phyloP scores from a whole-genome alignment of 108 stramenopile genomes.

The Cyclotella atomus region DNA sequence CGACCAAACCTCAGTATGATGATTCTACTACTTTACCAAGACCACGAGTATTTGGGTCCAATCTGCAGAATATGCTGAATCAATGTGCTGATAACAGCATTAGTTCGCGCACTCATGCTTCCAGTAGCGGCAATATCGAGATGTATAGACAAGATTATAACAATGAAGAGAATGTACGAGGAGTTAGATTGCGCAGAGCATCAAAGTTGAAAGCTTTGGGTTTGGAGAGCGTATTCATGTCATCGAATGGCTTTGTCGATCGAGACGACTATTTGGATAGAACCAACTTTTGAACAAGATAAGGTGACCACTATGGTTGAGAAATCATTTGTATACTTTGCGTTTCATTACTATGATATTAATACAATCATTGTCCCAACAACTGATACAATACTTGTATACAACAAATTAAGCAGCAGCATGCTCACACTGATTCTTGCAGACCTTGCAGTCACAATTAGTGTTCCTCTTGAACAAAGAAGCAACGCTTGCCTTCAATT shows the following conservation, averaged over 20 bases:
- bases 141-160: no score
- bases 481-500: conserved; percentile 33
- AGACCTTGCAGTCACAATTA: conserved; percentile 17
- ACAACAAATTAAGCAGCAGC: background rate
- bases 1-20: no score
- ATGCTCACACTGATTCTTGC: conserved; percentile 9
- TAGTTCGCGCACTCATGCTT: no score
- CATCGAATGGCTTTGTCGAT: no score
- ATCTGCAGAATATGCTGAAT: conserved; percentile 4
- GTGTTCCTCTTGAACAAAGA: conserved; percentile 30
- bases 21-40: no score
- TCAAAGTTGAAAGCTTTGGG: conserved; percentile 37
- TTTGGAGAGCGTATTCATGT: conserved; percentile 8
- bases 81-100: background rate
- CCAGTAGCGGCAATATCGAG: no score
- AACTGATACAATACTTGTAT: no score
- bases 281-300: conserved; percentile 18
- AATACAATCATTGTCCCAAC: no score
- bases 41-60: background rate
- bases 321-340: no score
- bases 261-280: background rate
- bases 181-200: conserved; percentile 23
- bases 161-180: conserved; percentile 14
- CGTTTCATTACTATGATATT: background rate
- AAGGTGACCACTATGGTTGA: no score